Percentiles rank a stretch among this genome's conserved stretches.
phyloP scores from a whole-genome alignment of 176 grass and related monocot genomes.

The Oryza australiensis region DNA sequence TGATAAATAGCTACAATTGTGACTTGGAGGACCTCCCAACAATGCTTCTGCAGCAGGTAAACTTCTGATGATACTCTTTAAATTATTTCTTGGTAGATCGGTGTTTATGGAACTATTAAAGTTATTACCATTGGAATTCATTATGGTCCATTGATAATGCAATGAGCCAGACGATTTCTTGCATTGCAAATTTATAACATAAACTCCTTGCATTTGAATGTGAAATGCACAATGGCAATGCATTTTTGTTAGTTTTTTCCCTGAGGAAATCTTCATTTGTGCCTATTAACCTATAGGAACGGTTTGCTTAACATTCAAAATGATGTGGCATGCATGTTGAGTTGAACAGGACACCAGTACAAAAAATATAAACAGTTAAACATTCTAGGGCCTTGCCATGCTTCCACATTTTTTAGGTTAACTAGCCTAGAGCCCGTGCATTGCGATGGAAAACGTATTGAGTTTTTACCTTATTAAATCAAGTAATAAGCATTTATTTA shows the following conservation, averaged over 20 bases:
- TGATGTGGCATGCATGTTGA: background rate
- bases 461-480: no score
- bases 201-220: constrained; percentile 1
- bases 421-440: no score
- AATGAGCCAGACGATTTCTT: constrained; percentile 21
- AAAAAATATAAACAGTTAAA: background rate
- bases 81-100: background rate
- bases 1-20: constrained; percentile 72
- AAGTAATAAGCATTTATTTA: no score
- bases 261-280: background rate
- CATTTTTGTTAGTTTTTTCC: background rate
- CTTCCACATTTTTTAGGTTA: background rate
- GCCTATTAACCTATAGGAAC: background rate
- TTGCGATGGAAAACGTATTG: no score
- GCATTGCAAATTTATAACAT: background rate
- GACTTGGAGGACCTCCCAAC: constrained; percentile 93
- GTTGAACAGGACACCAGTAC: background rate
- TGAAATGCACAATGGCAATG: background rate
- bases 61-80: background rate
- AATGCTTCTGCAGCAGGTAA: constrained; percentile 95
- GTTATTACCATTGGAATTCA: constrained; percentile 8
- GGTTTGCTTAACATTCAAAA: background rate
- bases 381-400: background rate
- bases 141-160: background rate
- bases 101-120: constrained; percentile 16